Base-by-base conservation (phyloP, 139 green algal genomes). In the Pseudopediastrum boryanum region DNA sequence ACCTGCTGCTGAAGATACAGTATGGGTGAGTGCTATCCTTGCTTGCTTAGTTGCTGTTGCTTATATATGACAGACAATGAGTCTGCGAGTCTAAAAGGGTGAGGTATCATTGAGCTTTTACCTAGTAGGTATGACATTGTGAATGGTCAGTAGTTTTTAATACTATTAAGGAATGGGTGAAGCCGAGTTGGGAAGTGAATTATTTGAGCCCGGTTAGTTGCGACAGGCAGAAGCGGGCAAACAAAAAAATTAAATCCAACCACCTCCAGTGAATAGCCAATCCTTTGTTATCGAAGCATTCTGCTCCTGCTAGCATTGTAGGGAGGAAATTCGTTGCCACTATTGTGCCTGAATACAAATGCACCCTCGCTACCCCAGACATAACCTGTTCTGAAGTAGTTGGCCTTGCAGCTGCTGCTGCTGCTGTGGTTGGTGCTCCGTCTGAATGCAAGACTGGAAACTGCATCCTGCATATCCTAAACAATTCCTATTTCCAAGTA, bases 1-100 rank as follows among this genome's bases (percentile, higher is more conserved):
- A 88, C 67, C 72, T 93, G 36, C 75, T 91, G 65, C 76, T 88
- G 21, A 91, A 89, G 71, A 75, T 71, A 2, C 61, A 85, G 65
- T 86, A 76, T 62, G 36, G 36, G 50, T 75, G 51, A 29, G 29
- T 23, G 51, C 4, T 23, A 31, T 33, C 3, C 36, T 51, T 10
- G 25, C 35, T 10, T 12, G 13, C 27, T 44, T 35, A n/a, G 19
- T 27, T 29, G 10, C 6, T 6, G 13, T 29, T 27, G 27, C 25
- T 76, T 33, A 19, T 25, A 13, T 33, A 38, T 41, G 13, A 67
- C 58, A 38, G 21, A 13, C 13, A 19, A 10, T 27, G 58, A 13
- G 58, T 27, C 58, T 13, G 19, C 33, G 13, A 10, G 25, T 39
- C 10, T n/a, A n/a, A 13, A 42, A 4, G 3, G 3, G 29, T 29